Conservation (phyloP, 2,329 filamentous ascomycete genomes). For the Colletotrichum karsti region DNA sequence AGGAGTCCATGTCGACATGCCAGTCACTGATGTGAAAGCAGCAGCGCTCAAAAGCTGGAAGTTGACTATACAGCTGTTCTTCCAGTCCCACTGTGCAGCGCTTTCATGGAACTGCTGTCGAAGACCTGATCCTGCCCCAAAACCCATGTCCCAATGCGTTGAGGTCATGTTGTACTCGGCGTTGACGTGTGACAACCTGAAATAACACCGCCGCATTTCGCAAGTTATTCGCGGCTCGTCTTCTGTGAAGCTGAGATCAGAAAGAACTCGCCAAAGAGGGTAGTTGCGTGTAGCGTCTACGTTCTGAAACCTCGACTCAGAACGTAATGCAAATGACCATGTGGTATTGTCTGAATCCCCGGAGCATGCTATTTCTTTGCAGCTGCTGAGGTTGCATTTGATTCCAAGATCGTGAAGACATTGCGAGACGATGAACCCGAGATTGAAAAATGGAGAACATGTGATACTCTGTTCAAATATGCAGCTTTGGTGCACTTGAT, state of each 20-base stretch:
- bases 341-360: neutral
- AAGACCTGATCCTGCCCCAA: neutral
- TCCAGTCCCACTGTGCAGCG: neutral
- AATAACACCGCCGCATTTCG: too few relatives aligned
- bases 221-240: too few relatives aligned
- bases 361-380: neutral
- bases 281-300: too few relatives aligned
- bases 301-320: too few relatives aligned
- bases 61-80: neutral
- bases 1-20: neutral
- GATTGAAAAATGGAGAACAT: neutral
- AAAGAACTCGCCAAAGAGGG: too few relatives aligned
- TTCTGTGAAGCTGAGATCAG: too few relatives aligned
- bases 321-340: neutral
- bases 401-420: neutral
- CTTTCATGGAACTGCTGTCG: neutral
- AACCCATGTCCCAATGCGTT: neutral
- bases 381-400: neutral
- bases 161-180: too few relatives aligned
- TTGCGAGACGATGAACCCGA: neutral
- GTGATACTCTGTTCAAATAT: neutral
- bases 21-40: neutral
- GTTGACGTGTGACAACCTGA: too few relatives aligned
- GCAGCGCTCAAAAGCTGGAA: conserved; percentile 9
- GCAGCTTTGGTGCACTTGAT: neutral